phyloP scores from a whole-genome alignment of 176 grass and related monocot species.

The Avena eriantha region DNA sequence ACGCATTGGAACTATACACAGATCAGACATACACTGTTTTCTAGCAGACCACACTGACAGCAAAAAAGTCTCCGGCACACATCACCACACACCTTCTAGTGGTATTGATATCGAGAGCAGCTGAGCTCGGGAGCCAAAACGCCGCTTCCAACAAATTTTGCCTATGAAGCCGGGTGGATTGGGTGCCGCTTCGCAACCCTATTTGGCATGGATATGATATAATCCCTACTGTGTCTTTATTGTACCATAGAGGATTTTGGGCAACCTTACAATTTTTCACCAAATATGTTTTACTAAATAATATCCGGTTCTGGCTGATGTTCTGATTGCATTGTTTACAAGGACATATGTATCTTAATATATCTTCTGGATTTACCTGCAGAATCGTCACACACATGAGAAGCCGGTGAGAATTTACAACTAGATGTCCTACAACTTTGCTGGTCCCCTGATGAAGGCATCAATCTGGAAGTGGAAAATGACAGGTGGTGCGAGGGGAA shows the following conservation, averaged over 20 bases:
- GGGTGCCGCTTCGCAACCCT: too few species aligned
- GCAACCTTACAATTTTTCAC: constrained; percentile 4
- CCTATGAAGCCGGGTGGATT: too few species aligned
- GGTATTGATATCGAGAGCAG: too few species aligned
- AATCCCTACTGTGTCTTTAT: neutral
- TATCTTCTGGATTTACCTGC: constrained; percentile 38
- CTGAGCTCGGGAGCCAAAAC: too few species aligned
- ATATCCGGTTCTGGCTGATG: neutral
- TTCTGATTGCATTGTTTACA: neutral
- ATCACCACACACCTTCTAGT: too few species aligned
- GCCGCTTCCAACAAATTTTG: too few species aligned
- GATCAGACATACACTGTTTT: too few species aligned
- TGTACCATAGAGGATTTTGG: neutral
- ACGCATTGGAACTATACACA: too few species aligned
- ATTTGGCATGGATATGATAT: neutral
- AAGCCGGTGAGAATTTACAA: constrained; percentile 92
- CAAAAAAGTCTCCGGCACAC: too few species aligned
- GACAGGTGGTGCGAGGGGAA: neutral
- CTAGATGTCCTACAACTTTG: constrained; percentile 32
- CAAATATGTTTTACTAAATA: neutral
- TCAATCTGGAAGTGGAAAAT: constrained; percentile 27
- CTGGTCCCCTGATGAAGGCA: constrained; percentile 20
- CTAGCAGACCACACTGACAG: too few species aligned
- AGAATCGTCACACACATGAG: constrained; percentile 83
- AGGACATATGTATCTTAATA: constrained; percentile 10